Evolutionary conservation across 805 yeast species (phyloP).

Genomic region (Isabelozyma pseudorhagii): DNA sequence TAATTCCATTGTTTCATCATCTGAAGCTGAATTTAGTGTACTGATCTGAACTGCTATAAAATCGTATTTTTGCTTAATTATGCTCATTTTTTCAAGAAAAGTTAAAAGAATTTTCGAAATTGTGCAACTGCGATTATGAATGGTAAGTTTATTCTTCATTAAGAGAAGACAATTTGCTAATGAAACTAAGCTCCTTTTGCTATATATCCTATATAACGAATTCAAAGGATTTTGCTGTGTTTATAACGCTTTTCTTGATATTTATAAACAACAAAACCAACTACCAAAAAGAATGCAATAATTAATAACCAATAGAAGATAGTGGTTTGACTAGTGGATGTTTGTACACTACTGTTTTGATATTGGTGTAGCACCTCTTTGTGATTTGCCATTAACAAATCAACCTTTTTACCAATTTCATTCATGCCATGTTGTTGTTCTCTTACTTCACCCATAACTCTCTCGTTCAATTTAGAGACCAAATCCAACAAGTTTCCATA

Average conservation of each 20-base stretch:
- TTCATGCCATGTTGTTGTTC: constrained; percentile 35
- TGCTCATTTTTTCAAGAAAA: too few relatives aligned
- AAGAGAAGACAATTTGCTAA: too few relatives aligned
- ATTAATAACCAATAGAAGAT: background rate
- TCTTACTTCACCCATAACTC: constrained; percentile 39
- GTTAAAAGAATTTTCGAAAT: too few relatives aligned
- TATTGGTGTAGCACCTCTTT: constrained; percentile 33
- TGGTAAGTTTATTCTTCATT: too few relatives aligned
- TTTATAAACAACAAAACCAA: background rate
- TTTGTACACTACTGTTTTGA: constrained; percentile 7
- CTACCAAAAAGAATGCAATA: background rate
- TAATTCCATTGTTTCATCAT: constrained; percentile 10
- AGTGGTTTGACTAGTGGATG: background rate
- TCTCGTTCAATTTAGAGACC: constrained; percentile 29
- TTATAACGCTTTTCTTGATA: background rate
- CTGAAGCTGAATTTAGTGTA: too few relatives aligned
- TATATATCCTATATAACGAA: too few relatives aligned
- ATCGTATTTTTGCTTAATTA: too few relatives aligned
- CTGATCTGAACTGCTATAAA: background rate
- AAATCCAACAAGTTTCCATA: constrained; percentile 29
- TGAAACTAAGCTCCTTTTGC: background rate
- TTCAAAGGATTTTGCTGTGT: background rate
- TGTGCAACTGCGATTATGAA: too few relatives aligned
- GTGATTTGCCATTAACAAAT: constrained; percentile 37
- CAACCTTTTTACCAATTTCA: constrained; percentile 35